Percentiles rank a stretch among this genome's conserved stretches.
Evolutionary conservation across 163 green algal species (phyloP).

Genomic region (Scenedesmus sp.): DNA sequence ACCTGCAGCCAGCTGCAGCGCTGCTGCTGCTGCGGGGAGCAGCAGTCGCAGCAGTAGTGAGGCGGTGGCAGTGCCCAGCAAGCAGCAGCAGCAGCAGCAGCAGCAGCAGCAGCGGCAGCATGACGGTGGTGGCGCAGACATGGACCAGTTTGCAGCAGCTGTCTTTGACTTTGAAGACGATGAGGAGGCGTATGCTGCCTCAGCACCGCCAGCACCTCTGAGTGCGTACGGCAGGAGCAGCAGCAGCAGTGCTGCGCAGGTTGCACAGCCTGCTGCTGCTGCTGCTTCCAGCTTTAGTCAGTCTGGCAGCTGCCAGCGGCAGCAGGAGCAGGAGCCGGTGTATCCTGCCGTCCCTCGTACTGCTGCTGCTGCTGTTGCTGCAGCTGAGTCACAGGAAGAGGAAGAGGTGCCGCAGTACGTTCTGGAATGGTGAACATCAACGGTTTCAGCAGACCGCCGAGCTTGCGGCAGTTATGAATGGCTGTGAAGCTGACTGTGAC

Average conservation of each 20-base stretch:
- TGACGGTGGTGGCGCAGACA: neutral
- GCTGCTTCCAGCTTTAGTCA: neutral
- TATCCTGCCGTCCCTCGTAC: neutral
- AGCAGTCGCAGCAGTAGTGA: constrained; percentile 25
- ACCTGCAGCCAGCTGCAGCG: constrained; percentile 17
- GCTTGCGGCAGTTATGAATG: too few species aligned
- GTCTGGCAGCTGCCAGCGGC: constrained; percentile 31
- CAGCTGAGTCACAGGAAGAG: constrained; percentile 10
- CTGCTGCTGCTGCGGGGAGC: neutral
- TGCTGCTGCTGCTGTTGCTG: neutral
- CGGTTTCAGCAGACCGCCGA: too few species aligned
- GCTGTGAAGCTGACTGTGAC: too few species aligned
- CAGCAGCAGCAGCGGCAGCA: neutral
- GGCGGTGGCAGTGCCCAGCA: neutral
- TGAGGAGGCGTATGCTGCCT: neutral
- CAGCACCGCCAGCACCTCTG: constrained; percentile 12
- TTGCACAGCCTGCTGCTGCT: neutral
- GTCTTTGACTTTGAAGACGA: neutral
- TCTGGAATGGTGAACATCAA: constrained; percentile 41
- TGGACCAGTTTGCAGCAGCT: constrained; percentile 3
- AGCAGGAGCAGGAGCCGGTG: constrained; percentile 23
- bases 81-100: neutral
- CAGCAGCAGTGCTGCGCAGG: neutral
- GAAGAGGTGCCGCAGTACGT: constrained; percentile 29
- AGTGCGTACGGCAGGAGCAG: constrained; percentile 17